A percentile compares a stretch with the other conserved stretches of the same genome.
These are phyloP conservation scores for Picea glauca DNA, from an alignment of 75 land plant genomes.

Conservation along the genomic window DNA sequence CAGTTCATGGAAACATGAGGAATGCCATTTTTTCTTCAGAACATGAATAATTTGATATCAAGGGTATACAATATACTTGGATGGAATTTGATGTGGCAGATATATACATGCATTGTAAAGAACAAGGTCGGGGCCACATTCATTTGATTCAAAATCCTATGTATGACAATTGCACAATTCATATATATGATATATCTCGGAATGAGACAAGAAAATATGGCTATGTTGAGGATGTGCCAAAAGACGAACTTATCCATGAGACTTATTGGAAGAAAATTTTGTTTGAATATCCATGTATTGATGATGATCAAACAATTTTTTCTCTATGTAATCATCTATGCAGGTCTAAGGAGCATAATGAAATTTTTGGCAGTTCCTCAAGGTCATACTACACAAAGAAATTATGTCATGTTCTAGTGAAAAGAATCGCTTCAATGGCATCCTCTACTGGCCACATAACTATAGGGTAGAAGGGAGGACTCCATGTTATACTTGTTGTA, in stretches of 20 bases:
- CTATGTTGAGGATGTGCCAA: constrained; percentile 16
- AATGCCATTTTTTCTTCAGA: background rate
- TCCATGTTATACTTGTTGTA: no score
- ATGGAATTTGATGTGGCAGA: constrained; percentile 25
- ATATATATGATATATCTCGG: constrained; percentile 16
- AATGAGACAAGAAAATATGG: constrained; percentile 28
- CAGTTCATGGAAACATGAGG: background rate
- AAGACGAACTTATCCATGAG: constrained; percentile 32
- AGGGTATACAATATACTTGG: constrained; percentile 19
- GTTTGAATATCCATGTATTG: constrained; percentile 25
- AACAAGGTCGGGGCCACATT: constrained; percentile 21
- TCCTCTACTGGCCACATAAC: constrained; percentile 19
- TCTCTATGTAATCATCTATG: constrained; percentile 20
- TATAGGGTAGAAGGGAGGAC: no score
- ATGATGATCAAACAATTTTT: constrained; percentile 23
- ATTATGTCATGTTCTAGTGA: background rate
- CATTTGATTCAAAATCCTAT: constrained; percentile 21
- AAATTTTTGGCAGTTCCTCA: background rate
- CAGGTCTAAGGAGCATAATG: constrained; percentile 18
- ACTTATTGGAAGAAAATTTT: constrained; percentile 29
- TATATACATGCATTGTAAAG: constrained; percentile 32
- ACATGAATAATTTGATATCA: constrained; percentile 16
- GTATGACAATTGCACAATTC: constrained; percentile 4
- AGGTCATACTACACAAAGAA: constrained; percentile 2
- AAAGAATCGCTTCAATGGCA: background rate